phyloP scores from a whole-genome alignment of 2,329 filamentous ascomycete species.

The Pestalotiopsis sp. region DNA sequence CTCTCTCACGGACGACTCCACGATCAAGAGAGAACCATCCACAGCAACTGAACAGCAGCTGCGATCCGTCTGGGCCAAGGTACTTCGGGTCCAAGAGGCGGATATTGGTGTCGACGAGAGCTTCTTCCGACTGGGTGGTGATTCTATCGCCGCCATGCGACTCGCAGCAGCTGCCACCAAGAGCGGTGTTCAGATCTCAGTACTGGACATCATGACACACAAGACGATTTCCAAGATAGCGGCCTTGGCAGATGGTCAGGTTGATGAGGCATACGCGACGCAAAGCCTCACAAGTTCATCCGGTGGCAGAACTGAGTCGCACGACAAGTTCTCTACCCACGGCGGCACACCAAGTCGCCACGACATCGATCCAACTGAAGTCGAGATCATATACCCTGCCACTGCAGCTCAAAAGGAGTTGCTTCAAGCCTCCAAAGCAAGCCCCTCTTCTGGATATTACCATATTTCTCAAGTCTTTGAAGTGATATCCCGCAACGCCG shows the following conservation, averaged over 20 bases:
- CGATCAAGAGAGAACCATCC: slow-evolving; percentile 10
- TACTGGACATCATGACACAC: slow-evolving; percentile 13
- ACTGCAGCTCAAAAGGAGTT: slow-evolving; percentile 7
- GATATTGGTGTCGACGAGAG: slow-evolving; percentile 10
- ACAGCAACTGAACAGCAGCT: slow-evolving; percentile 12
- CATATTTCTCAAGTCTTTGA: slow-evolving; percentile 13
- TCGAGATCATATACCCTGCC: slow-evolving; percentile 1
- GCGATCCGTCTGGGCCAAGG: slow-evolving; percentile 8
- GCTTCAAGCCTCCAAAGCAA: slow-evolving; percentile 3
- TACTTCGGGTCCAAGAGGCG: neutral
- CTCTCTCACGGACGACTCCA: slow-evolving; percentile 9
- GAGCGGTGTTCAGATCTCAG: slow-evolving; percentile 12
- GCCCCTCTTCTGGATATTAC: slow-evolving; percentile 12
- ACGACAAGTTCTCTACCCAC: neutral
- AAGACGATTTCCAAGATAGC: slow-evolving; percentile 14
- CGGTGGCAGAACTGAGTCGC: neutral
- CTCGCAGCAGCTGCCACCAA: slow-evolving; percentile 10
- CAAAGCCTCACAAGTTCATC: slow-evolving; percentile 15
- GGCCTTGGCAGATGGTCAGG: slow-evolving; percentile 7
- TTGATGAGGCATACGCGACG: slow-evolving; percentile 14
- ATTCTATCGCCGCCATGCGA: slow-evolving; percentile 10
- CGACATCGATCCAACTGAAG: slow-evolving; percentile 5
- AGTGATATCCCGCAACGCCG: neutral
- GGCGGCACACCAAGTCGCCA: slow-evolving; percentile 3
- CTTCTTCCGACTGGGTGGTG: slow-evolving; percentile 12